Base-by-base conservation (phyloP, 2,329 filamentous ascomycete genomes). In the Dactylonectria estremocensis region DNA sequence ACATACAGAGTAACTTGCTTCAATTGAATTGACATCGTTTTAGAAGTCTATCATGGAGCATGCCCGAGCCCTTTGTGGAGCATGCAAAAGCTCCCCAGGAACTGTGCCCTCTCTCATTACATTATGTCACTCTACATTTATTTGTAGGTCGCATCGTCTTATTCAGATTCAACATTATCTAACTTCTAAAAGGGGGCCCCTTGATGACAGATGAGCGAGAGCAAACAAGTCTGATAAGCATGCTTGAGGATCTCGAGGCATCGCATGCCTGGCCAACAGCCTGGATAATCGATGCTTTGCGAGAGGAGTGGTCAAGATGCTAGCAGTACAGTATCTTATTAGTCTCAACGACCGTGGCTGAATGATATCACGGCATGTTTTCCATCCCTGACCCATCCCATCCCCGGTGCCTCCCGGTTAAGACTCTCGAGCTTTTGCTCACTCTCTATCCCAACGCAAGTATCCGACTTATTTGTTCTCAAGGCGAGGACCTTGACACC, bases 401-500 rank as follows among this genome's bases (percentile, higher is more conserved):
- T 83, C 48, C 84, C 82, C 31, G 70, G 28, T 84, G 87, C 50
- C 79, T 85, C 87, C 20, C 81, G 83, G 33, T 87, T 83, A 62
- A 80, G 82, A 18, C 82, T 80, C 57, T 84, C 85, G 62, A 92
- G 80, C 69, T 85, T 83, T 78, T 91, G 89, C 74, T 92, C 90
- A 72, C 33, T 62, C 59, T 87, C 60, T 35, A 64, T 49, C 18
- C 59, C 24, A 91, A 90, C 1, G 92, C 88, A 64, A 7, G 90
- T 87, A 76, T 93, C 91, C 1, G 90, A 90, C 77, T 92, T 93
- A 81, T 90, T 92, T 3, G 91, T 93, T 46, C 91, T 84, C 69
- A 93, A 83, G 2, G 91, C 89, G 16, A 93, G 82, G 2, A 88
- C 84, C 48, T 90, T 86, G 28, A 92, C 77, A 3, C 88, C 89